These are phyloP conservation scores for Fonsecaea erecta DNA, from an alignment of 2,329 filamentous ascomycete genomes.

Conservation along the genomic window DNA sequence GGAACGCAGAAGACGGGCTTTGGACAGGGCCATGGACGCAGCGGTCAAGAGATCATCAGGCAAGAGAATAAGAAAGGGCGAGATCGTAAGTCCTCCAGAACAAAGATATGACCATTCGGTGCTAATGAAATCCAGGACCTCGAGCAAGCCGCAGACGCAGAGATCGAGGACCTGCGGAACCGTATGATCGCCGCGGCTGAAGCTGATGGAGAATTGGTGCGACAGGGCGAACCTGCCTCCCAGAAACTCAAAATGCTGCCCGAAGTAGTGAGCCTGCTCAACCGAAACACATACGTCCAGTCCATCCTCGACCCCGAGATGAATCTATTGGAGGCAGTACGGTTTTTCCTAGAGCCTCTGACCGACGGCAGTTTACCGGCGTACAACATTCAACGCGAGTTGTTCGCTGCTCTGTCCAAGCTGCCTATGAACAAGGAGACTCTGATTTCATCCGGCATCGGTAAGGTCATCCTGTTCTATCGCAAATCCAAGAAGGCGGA, in stretches of 20 bases:
- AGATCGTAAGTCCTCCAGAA: slow-evolving; percentile 68
- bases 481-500: slow-evolving; percentile 92
- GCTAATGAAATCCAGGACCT: slow-evolving; percentile 66
- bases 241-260: slow-evolving; percentile 94
- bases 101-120: slow-evolving; percentile 25
- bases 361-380: slow-evolving; percentile 92
- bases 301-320: slow-evolving; percentile 91
- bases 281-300: slow-evolving; percentile 80
- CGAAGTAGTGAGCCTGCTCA: slow-evolving; percentile 84
- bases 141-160: slow-evolving; percentile 85
- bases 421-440: slow-evolving; percentile 90
- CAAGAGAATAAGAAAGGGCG: slow-evolving; percentile 76
- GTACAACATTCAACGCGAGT: slow-evolving; percentile 95
- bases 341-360: slow-evolving; percentile 95
- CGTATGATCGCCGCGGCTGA: slow-evolving; percentile 90
- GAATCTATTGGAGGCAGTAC: slow-evolving; percentile 91
- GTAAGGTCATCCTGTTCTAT: slow-evolving; percentile 96
- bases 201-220: slow-evolving; percentile 80
- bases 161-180: slow-evolving; percentile 84
- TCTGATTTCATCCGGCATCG: slow-evolving; percentile 87
- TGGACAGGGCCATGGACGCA: slow-evolving; percentile 85
- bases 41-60: slow-evolving; percentile 81
- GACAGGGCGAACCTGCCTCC: slow-evolving; percentile 77
- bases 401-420: slow-evolving; percentile 78
- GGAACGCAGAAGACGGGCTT: slow-evolving; percentile 72